These are phyloP conservation scores for Kluyveromyces siamensis DNA, from an alignment of 805 yeast species.

Conservation along the genomic window DNA sequence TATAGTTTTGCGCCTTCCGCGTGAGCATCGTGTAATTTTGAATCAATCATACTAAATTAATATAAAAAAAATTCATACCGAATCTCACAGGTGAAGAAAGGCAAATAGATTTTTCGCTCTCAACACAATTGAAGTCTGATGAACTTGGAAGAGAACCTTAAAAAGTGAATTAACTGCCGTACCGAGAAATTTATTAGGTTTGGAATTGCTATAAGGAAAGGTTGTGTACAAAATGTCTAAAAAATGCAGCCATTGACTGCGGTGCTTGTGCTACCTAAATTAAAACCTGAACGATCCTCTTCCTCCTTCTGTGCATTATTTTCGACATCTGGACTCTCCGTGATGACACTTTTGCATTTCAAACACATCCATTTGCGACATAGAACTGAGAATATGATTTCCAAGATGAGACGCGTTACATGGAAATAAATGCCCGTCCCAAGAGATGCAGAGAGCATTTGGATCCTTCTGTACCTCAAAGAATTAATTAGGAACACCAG, in stretches of 20 bases:
- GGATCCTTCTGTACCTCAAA: slow-evolving; percentile 1
- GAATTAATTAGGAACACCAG: slow-evolving; percentile 1
- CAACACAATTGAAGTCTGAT: too few relatives aligned
- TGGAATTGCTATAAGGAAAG: not conserved
- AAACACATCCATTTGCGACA: not conserved
- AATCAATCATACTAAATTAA: not conserved
- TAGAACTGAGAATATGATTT: not conserved
- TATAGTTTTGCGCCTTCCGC: too few relatives aligned
- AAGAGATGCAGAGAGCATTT: slow-evolving; percentile 1
- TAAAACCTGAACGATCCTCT: not conserved
- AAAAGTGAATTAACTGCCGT: too few relatives aligned
- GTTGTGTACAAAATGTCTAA: not conserved
- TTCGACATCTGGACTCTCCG: not conserved
- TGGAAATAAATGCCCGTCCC: slow-evolving; percentile 1
- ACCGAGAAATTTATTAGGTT: not conserved
- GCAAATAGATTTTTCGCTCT: not conserved
- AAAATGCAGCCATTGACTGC: slow-evolving; percentile 1
- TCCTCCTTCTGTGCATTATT: not conserved
- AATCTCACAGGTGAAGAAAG: not conserved
- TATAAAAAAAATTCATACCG: not conserved
- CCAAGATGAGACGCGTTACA: not conserved
- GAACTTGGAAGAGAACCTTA: too few relatives aligned
- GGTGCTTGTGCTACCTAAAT: not conserved
- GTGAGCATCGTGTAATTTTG: too few relatives aligned
- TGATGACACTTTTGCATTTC: not conserved